phyloP scores from a whole-genome alignment of 2,329 filamentous ascomycete species.

The Botrytis pseudocinerea region DNA sequence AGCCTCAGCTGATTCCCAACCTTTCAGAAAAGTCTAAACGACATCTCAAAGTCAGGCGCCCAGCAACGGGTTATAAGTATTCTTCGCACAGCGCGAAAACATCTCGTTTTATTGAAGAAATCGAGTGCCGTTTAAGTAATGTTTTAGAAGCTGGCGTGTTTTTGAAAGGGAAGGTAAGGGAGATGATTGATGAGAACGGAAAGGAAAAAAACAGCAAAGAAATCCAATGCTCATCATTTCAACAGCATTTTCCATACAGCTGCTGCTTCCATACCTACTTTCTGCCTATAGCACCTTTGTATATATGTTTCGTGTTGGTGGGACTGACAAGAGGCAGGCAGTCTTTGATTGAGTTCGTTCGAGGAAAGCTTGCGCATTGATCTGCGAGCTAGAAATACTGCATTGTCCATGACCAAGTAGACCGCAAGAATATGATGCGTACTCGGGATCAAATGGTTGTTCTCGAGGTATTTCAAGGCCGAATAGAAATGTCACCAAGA shows the following conservation, averaged over 20 bases:
- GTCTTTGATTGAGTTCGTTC: neutral
- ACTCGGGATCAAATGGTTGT: neutral
- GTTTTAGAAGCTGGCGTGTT: slow-evolving; percentile 28
- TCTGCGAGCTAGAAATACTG: neutral
- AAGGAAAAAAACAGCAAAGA: neutral
- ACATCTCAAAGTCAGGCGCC: slow-evolving; percentile 68
- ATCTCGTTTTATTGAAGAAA: slow-evolving; percentile 48
- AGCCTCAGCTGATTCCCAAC: slow-evolving; percentile 73
- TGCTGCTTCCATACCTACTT: neutral
- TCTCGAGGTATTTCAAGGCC: neutral
- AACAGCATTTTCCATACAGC: neutral
- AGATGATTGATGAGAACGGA: neutral
- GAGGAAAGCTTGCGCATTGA: neutral
- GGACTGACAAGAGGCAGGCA: neutral
- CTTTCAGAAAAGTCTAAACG: slow-evolving; percentile 63
- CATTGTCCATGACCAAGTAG: neutral
- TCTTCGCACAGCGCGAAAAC: slow-evolving; percentile 73
- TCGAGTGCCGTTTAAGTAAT: slow-evolving; percentile 28
- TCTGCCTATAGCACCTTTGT: neutral
- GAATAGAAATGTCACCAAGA: neutral
- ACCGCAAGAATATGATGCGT: neutral
- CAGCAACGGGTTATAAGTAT: slow-evolving; percentile 63
- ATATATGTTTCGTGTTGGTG: neutral
- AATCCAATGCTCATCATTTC: neutral
- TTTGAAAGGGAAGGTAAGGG: neutral